Evolutionary conservation across 2,329 filamentous ascomycete genomes (phyloP).

Genomic region (Sporothrix schenckii): DNA sequence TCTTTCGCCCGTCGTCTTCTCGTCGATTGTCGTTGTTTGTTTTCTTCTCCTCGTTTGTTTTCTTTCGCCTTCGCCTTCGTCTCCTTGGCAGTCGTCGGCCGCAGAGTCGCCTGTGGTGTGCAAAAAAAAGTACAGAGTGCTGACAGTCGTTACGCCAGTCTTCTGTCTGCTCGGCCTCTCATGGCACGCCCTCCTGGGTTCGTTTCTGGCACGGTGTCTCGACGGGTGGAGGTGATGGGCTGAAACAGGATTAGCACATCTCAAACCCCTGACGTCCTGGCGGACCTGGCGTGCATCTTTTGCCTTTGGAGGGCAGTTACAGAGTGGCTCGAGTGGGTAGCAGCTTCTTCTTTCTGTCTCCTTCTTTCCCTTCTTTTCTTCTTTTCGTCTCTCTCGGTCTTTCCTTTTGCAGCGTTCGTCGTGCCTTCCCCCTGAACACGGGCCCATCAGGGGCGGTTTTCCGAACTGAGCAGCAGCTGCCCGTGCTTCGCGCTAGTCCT

Average conservation of each 20-base stretch:
- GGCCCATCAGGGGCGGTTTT: constrained; percentile 25
- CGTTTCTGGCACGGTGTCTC: constrained; percentile 25
- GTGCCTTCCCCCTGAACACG: constrained; percentile 20
- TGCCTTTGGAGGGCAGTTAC: not conserved
- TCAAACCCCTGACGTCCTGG: constrained; percentile 32
- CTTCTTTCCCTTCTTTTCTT: constrained; percentile 7
- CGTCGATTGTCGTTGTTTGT: not conserved
- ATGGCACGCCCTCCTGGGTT: constrained; percentile 7
- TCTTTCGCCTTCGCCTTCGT: not conserved
- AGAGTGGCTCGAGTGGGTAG: not conserved
- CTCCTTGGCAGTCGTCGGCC: constrained; percentile 17
- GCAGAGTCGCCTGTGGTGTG: constrained; percentile 3
- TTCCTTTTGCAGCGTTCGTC: not conserved
- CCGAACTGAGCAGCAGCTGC: constrained; percentile 12
- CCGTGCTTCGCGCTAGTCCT: constrained; percentile 25
- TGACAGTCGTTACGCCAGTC: not conserved
- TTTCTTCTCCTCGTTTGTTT: not conserved
- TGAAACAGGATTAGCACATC: constrained; percentile 38
- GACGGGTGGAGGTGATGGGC: constrained; percentile 28
- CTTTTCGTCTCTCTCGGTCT: not conserved
- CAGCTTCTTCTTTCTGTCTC: not conserved
- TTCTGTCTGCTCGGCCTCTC: not conserved
- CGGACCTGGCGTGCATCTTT: not conserved
- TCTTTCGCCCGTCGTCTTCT: not conserved
- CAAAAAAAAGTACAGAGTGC: not conserved